These are phyloP conservation scores for Annulohypoxylon nitens DNA, from an alignment of 495 filamentous ascomycete genomes.

Conservation along the genomic window DNA sequence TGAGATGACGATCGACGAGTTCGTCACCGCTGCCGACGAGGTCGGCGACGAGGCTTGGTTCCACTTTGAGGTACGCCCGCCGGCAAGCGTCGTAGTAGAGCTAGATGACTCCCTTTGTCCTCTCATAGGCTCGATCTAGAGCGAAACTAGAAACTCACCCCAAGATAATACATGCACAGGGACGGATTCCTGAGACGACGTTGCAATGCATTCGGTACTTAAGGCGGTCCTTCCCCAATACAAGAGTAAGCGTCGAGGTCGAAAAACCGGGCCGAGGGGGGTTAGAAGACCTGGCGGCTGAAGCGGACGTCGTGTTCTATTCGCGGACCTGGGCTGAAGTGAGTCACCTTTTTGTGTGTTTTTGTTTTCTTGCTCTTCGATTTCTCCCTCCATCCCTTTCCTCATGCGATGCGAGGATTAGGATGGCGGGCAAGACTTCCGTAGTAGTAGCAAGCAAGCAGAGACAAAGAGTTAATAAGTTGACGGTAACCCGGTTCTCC, in stretches of 20 bases:
- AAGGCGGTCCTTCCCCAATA: constrained; percentile 59
- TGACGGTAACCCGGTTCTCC: constrained; percentile 28
- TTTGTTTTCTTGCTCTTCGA: background rate
- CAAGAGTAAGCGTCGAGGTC: constrained; percentile 74
- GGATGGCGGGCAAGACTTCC: constrained; percentile 15
- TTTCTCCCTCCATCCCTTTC: background rate
- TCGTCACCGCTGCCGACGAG: constrained; percentile 53
- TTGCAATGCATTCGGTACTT: constrained; percentile 72
- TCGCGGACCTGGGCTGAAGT: constrained; percentile 78
- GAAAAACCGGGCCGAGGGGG: constrained; percentile 75
- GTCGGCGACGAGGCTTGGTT: constrained; percentile 65
- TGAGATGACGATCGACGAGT: constrained; percentile 74
- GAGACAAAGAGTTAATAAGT: constrained; percentile 21
- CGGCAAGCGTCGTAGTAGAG: constrained; percentile 3
- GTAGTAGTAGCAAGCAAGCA: constrained; percentile 7
- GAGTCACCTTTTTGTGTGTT: constrained; percentile 42
- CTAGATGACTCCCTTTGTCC: constrained; percentile 1
- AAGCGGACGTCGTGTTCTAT: constrained; percentile 78
- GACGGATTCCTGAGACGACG: constrained; percentile 73
- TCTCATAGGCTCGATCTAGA: constrained; percentile 28
- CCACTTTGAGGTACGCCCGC: constrained; percentile 76
- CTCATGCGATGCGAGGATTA: constrained; percentile 28
- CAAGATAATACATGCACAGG: constrained; percentile 59
- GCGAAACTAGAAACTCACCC: constrained; percentile 10
- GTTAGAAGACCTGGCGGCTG: constrained; percentile 69